phyloP scores from a whole-genome alignment of 164 flowering plant genomes.

The Kalanchoe fedtschenkoi region DNA sequence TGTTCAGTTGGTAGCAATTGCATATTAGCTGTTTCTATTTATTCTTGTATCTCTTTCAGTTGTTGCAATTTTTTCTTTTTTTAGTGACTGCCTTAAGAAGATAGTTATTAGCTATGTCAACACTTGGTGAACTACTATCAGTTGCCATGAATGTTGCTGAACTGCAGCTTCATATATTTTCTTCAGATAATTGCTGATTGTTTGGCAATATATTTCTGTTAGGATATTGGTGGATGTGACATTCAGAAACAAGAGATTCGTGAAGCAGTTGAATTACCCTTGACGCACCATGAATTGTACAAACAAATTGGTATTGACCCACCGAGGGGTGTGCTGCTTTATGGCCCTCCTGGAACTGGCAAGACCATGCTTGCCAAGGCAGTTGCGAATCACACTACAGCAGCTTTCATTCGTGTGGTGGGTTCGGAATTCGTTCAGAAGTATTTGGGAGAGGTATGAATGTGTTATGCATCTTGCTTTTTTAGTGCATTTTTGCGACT shows the following conservation, averaged over 20 bases:
- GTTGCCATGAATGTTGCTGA: too few relatives aligned
- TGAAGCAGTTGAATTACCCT: constrained; percentile 91
- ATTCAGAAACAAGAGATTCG: constrained; percentile 96
- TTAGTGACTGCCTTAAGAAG: too few relatives aligned
- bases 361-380: constrained; percentile 99
- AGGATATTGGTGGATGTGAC: constrained; percentile 99
- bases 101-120: too few relatives aligned
- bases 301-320: constrained; percentile 96
- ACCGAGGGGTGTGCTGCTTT: constrained; percentile 89
- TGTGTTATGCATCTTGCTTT: too few relatives aligned
- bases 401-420: constrained; percentile 87
- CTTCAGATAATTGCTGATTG: background rate
- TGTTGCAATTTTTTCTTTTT: too few relatives aligned
- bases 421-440: constrained; percentile 98
- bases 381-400: constrained; percentile 88
- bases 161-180: too few relatives aligned
- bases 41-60: too few relatives aligned
- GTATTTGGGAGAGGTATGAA: constrained; percentile 92
- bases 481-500: too few relatives aligned
- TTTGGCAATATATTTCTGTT: background rate
- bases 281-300: constrained; percentile 91
- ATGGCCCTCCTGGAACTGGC: too few relatives aligned
- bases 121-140: too few relatives aligned
- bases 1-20: too few relatives aligned
- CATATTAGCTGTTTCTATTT: too few relatives aligned